These are phyloP conservation scores for Chrysosporium queenslandicum DNA, from an alignment of 2,329 filamentous ascomycete genomes.

Conservation along the genomic window DNA sequence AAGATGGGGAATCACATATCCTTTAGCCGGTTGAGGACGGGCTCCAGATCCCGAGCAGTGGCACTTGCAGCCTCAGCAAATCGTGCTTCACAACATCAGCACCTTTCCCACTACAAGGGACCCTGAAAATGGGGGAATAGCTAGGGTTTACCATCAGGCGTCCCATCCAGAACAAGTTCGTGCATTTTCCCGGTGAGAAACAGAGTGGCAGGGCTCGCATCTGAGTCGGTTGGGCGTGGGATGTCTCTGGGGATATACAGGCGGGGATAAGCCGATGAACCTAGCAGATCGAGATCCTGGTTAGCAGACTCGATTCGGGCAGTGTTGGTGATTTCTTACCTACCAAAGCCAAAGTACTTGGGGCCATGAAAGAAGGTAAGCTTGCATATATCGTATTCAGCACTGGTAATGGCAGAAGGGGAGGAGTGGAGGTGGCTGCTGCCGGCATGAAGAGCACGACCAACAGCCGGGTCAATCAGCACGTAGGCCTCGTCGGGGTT, in stretches of 20 bases:
- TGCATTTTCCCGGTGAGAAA: conserved; percentile 22
- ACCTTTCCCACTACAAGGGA: conserved; percentile 6
- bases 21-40: conserved; percentile 17
- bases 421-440: conserved; percentile 12
- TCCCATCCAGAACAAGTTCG: conserved; percentile 22
- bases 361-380: conserved; percentile 23
- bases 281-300: conserved; percentile 6
- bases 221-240: conserved; percentile 8
- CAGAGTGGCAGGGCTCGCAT: conserved; percentile 19
- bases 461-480: conserved; percentile 19
- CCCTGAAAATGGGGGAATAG: not conserved
- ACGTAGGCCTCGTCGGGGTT: conserved; percentile 21
- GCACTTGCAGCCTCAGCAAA: conserved; percentile 20
- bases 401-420: not conserved
- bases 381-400: conserved; percentile 20
- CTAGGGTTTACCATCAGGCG: conserved; percentile 19
- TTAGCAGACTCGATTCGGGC: not conserved
- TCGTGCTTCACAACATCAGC: conserved; percentile 18
- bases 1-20: conserved; percentile 22
- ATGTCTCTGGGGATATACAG: conserved; percentile 19
- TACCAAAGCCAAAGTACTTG: conserved; percentile 23
- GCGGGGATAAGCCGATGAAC: conserved; percentile 20
- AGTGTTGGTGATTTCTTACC: no score
- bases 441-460: conserved; percentile 20
- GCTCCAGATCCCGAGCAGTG: conserved; percentile 14